Base-by-base conservation (phyloP, 2,329 filamentous ascomycete species). In the Phialophora macrospora region DNA sequence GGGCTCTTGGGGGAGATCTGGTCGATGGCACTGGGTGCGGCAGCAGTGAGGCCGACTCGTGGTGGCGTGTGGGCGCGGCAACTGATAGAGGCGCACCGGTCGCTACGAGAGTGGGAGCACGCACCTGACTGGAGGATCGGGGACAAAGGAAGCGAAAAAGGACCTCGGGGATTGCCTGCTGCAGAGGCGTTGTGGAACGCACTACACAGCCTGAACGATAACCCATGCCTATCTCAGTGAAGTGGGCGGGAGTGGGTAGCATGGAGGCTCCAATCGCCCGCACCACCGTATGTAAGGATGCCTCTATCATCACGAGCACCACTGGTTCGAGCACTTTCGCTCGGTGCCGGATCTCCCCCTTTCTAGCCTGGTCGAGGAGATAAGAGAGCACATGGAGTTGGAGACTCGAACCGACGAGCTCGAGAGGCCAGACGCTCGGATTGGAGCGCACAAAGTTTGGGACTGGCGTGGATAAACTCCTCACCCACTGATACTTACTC, bases 61-160 rank as follows among this genome's bases (percentile, higher is more conserved):
- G 44, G 54, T 34, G 54, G 38, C 24, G 30, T 34, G 34, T 49
- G 63, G 59, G 46, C 46, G 59, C 55, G 26, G 55, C 30, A 48
- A 55, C 60, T 60, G 64, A 66, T 62, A 63, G 64, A 66, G 52
- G 48, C 55, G 60, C 52, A 55, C 12, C 26, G 52, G 22, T 30
- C 14, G 52, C 51, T 55, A 12, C 22, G 22, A 32, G 11, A 14
- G 51, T 55, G 51, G 51, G 26, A 55, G 51, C 26, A 4, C 30
- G 12, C 26, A 20, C 7, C 14, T 34, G 24, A 55, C 12, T 55
- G 52, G 52, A 9, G 24, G 26, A 32, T 17, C 26, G 26, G 28
- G 52, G 14, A 30, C 52, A 8, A 26, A 4, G 22, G 48, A 51
- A 26, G 48, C 48, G 48, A 51, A 24, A 22, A 17, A 22, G 24